Base-by-base conservation (phyloP, 2,329 filamentous ascomycete species). In the Colletotrichum graminicola region DNA sequence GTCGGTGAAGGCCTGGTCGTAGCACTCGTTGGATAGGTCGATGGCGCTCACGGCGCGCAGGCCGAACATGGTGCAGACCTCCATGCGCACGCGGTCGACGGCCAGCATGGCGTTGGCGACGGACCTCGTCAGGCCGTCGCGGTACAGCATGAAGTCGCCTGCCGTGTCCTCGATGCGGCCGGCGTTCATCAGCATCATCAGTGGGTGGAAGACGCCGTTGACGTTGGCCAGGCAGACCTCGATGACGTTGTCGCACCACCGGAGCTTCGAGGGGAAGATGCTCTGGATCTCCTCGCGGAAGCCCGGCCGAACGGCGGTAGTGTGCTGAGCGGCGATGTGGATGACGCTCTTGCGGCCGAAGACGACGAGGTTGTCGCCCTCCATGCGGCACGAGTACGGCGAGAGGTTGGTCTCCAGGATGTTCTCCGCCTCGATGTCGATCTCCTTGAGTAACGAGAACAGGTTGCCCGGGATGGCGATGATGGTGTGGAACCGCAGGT, bases 141-240 rank as follows among this genome's bases (percentile, higher is more conserved):
- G 65, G 34, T 67, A 67, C 11, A 67, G 29, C 12, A 67, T 32
- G 10, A 67, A 67, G 16, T 56, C 65, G 8, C 65, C 59, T 5
- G 39, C 29, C 23, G 65, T 63, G 32, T 34, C 47, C 23, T 67
- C 65, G 60, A 67, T 62, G 12, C 65, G 59, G 5, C 65, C 65
- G 11, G 65, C 59, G n/a, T 67, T 67, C 65, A 67, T 63, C n/a
- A 67, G 29, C 59, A 67, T 67, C 65, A 67, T 67, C 18, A 61
- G 57, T 18, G 65, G 65, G 32, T 67, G 65, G 5, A 67, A 67
- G 6, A 67, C 65, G 29, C 65, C 65, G 65, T 67, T 67, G 51
- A 67, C 59, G 49, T 67, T 67, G 57, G 65, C 62, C 2, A 67
- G 36, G 65, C 65, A 63, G 59, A 67, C 65, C 21, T 67, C 59